Evolutionary conservation across 1,139 yeast genomes (phyloP).

Genomic region (Saccharomyces hybrid): DNA sequence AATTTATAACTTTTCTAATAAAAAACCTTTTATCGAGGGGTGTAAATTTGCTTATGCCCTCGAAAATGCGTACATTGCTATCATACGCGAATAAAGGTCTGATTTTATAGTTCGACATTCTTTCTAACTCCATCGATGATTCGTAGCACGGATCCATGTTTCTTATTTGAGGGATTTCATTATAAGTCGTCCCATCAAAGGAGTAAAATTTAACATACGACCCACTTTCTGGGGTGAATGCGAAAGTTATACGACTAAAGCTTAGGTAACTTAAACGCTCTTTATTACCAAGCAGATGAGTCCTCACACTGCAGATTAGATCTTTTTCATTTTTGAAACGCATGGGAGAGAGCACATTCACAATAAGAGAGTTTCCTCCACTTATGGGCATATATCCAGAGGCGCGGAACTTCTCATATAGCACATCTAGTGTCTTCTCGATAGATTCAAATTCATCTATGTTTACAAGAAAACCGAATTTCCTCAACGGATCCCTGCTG

Average conservation of each 20-base stretch:
- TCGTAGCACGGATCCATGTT: conserved; percentile 97
- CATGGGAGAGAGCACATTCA: conserved; percentile 53
- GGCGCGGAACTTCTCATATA: background rate
- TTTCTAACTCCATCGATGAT: conserved; percentile 86
- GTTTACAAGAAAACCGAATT: background rate
- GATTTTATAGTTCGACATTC: conserved; percentile 85
- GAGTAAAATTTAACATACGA: conserved; percentile 88
- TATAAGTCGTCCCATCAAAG: conserved; percentile 75
- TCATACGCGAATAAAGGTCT: conserved; percentile 91
- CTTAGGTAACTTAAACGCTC: conserved; percentile 61
- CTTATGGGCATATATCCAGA: background rate
- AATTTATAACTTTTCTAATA: conserved; percentile 90
- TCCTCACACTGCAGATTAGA: conserved; percentile 51
- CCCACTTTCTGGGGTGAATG: conserved; percentile 72
- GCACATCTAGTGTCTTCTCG: background rate
- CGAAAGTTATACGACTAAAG: conserved; percentile 83
- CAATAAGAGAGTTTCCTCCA: background rate
- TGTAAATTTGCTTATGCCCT: conserved; percentile 87
- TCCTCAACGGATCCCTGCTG: background rate
- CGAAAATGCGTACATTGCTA: conserved; percentile 92
- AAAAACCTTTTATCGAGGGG: conserved; percentile 88
- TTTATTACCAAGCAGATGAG: conserved; percentile 56
- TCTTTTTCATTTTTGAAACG: conserved; percentile 65
- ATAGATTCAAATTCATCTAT: background rate
- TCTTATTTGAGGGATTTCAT: conserved; percentile 81